Conservation (phyloP, 345 rosid genomes). For the Eucalyptus coolabah region DNA sequence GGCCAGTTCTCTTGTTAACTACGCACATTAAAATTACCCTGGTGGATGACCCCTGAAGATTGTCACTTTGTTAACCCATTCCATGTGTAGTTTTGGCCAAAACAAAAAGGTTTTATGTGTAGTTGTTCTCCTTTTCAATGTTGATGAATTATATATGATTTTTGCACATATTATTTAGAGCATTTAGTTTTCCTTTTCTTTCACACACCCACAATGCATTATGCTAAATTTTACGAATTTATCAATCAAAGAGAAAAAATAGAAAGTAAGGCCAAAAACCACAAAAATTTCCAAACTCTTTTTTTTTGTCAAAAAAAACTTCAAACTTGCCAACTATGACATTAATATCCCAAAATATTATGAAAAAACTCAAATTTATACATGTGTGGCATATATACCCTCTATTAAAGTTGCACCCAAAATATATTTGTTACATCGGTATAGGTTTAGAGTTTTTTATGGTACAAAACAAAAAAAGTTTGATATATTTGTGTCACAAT, state of each 20-base stretch:
- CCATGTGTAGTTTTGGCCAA: neutral
- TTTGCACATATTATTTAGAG: neutral
- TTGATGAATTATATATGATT: neutral
- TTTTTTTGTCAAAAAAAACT: too few relatives aligned
- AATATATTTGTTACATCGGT: too few relatives aligned
- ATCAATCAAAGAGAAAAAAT: neutral
- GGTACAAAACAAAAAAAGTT: too few relatives aligned
- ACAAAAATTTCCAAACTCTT: too few relatives aligned
- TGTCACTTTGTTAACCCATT: neutral
- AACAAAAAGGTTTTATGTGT: neutral
- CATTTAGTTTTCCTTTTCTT: fast-evolving
- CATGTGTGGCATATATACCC: too few relatives aligned
- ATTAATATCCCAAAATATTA: too few relatives aligned
- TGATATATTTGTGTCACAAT: too few relatives aligned
- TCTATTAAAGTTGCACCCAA: too few relatives aligned
- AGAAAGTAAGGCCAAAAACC: too few relatives aligned
- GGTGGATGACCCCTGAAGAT: neutral
- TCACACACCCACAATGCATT: neutral
- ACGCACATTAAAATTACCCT: neutral
- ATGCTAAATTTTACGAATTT: neutral
- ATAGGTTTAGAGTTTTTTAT: too few relatives aligned
- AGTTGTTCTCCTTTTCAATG: neutral
- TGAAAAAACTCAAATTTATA: fast-evolving
- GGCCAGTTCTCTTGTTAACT: neutral
- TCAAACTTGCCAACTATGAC: too few relatives aligned